Conservation (phyloP, 2,329 filamentous ascomycete genomes). For the Fusarium keratoplasticum region DNA sequence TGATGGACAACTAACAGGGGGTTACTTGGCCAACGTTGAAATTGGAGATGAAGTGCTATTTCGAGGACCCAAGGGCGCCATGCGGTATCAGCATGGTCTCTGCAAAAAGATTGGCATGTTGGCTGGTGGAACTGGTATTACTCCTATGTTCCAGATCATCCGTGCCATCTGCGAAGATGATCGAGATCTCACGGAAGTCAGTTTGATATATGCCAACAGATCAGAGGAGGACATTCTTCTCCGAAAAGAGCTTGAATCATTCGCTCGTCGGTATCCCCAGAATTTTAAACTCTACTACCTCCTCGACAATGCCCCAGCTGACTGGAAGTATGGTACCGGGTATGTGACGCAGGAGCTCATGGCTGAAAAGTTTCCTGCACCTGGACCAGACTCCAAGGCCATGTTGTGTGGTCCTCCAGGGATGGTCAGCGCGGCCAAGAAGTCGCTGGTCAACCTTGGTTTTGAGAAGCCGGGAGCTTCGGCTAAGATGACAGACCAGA, state of each 20-base stretch:
- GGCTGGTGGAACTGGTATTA: constrained; percentile 57
- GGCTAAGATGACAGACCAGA: constrained; percentile 64
- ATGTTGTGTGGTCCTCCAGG: constrained; percentile 71
- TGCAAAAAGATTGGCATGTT: constrained; percentile 65
- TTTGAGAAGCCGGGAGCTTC: constrained; percentile 62
- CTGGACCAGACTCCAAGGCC: constrained; percentile 61
- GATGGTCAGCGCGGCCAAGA: constrained; percentile 69
- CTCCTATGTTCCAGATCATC: constrained; percentile 64
- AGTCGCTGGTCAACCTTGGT: constrained; percentile 59
- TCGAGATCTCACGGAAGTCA: constrained; percentile 67
- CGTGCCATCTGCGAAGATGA: constrained; percentile 72
- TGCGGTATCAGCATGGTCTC: constrained; percentile 60
- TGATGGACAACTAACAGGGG: constrained; percentile 61
- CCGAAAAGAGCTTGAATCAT: constrained; percentile 65
- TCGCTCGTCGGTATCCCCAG: constrained; percentile 60
- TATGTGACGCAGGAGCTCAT: constrained; percentile 65
- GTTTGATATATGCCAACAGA: constrained; percentile 69
- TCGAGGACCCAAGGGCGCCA: constrained; percentile 67
- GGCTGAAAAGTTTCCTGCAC: constrained; percentile 58
- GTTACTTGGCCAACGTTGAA: constrained; percentile 59
- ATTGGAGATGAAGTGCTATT: constrained; percentile 63
- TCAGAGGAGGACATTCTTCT: constrained; percentile 70
- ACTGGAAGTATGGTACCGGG: constrained; percentile 62
- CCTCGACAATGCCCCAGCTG: constrained; percentile 58
- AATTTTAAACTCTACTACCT: constrained; percentile 69